Conservation (phyloP, 1,284 basidiomycete genomes). For the Puccinia hordei region DNA sequence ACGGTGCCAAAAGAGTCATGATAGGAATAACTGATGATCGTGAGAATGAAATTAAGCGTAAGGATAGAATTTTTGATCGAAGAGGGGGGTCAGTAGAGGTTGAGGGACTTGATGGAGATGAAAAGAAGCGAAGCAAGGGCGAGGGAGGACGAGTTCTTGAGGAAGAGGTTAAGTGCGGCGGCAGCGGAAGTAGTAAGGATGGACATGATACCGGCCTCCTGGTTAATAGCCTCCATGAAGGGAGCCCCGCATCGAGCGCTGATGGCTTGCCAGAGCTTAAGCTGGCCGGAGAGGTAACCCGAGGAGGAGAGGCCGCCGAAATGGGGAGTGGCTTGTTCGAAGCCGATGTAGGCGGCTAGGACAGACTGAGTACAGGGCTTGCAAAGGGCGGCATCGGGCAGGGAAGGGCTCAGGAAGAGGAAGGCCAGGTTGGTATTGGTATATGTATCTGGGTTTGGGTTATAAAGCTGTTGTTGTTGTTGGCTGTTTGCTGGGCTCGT, state of each 20-base stretch:
- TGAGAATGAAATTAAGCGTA: not conserved
- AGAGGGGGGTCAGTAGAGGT: not conserved
- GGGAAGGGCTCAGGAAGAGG: constrained; percentile 37
- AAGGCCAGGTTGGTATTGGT: constrained; percentile 49
- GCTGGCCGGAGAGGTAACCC: constrained; percentile 44
- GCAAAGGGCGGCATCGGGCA: constrained; percentile 43
- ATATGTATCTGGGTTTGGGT: constrained; percentile 36
- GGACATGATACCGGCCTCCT: constrained; percentile 46
- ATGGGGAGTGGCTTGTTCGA: constrained; percentile 43
- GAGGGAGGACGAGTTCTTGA: not conserved
- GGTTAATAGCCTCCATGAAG: constrained; percentile 40
- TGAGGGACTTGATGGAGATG: constrained; percentile 3
- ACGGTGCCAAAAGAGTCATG: too few relatives aligned
- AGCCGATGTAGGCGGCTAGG: constrained; percentile 39
- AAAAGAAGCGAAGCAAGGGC: not conserved
- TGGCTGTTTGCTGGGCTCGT: not conserved
- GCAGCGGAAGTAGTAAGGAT: constrained; percentile 29
- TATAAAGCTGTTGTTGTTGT: not conserved
- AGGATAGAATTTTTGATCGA: not conserved
- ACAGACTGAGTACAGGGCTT: constrained; percentile 41
- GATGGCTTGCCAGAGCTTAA: constrained; percentile 45
- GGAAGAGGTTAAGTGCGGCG: not conserved
- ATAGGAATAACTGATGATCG: too few relatives aligned
- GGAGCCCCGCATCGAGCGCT: constrained; percentile 18
- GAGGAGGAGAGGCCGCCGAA: constrained; percentile 45